Percentiles rank a stretch among this genome's conserved stretches.
These are phyloP conservation scores for Jatropha curcas DNA, from an alignment of 345 rosid species.

Conservation along the genomic window DNA sequence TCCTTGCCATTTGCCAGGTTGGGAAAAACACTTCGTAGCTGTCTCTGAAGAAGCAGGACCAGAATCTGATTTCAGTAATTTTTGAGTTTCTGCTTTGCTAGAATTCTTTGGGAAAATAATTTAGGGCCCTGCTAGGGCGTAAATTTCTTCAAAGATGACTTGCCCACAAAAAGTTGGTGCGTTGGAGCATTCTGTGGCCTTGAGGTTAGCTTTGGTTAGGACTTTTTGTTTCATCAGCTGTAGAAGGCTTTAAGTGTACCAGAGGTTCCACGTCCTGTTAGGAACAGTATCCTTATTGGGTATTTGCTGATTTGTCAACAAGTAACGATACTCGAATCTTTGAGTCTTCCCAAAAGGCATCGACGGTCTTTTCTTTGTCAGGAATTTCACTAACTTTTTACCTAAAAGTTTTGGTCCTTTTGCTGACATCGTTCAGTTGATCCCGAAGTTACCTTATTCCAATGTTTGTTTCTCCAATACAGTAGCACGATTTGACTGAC, in stretches of 20 bases:
- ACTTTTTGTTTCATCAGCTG: slow-evolving; percentile 33
- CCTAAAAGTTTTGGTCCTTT: no score
- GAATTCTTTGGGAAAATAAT: slow-evolving; percentile 15
- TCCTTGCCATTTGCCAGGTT: slow-evolving; percentile 30
- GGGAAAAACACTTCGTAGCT: no score
- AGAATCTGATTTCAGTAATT: slow-evolving; percentile 35
- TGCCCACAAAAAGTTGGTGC: slow-evolving; percentile 42
- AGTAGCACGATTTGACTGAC: no score
- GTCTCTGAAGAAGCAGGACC: slow-evolving; percentile 35
- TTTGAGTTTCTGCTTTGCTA: slow-evolving; percentile 38
- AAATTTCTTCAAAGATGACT: slow-evolving; percentile 35
- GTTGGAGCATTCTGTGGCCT: slow-evolving; percentile 34
- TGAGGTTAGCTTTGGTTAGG: slow-evolving; percentile 28
- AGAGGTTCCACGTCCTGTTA: slow-evolving; percentile 27
- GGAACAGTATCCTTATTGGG: slow-evolving; percentile 14
- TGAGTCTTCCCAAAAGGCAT: no score
- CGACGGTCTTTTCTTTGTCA: no score
- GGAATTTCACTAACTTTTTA: no score
- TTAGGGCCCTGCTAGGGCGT: slow-evolving; percentile 31
- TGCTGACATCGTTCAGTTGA: no score
- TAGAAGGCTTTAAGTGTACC: slow-evolving; percentile 20
- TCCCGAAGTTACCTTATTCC: no score
- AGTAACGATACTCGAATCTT: no score
- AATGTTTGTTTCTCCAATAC: no score
- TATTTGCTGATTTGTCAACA: slow-evolving; percentile 24